phyloP scores from a whole-genome alignment of 148 eudicot species.

The Vaccinium corymbosum region DNA sequence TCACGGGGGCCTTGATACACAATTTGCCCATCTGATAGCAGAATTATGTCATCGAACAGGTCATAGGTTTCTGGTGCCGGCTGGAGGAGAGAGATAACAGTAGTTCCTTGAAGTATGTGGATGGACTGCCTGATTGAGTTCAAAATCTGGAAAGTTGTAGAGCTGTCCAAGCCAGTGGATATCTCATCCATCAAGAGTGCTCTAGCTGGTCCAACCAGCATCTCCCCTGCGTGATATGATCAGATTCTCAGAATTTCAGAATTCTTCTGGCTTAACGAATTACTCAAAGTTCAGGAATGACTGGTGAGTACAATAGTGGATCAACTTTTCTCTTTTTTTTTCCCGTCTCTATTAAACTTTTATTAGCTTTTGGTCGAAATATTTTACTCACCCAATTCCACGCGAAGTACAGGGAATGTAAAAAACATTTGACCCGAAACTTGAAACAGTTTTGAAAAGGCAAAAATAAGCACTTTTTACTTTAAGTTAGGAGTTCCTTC shows the following conservation, averaged over 20 bases:
- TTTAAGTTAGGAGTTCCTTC: background rate
- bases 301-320: background rate
- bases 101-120: conserved; percentile 79
- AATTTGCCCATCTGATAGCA: conserved; percentile 77
- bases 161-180: conserved; percentile 88
- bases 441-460: no score
- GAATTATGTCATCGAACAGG: conserved; percentile 81
- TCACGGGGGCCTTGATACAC: conserved; percentile 90
- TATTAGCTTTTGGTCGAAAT: no score
- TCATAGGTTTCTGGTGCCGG: conserved; percentile 88
- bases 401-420: background rate
- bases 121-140: conserved; percentile 77
- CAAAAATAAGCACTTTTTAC: no score
- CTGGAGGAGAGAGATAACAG: conserved; percentile 76
- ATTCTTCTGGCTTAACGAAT: background rate
- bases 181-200: conserved; percentile 93
- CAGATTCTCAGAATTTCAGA: background rate
- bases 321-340: no score
- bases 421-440: background rate
- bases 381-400: no score
- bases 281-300: background rate
- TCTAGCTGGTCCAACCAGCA: conserved; percentile 89
- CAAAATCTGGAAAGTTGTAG: conserved; percentile 84
- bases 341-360: no score
- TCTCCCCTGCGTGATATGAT: conserved; percentile 54